These are phyloP conservation scores for Fusarium transvaalense DNA, from an alignment of 2,329 filamentous ascomycete species.

Conservation along the genomic window DNA sequence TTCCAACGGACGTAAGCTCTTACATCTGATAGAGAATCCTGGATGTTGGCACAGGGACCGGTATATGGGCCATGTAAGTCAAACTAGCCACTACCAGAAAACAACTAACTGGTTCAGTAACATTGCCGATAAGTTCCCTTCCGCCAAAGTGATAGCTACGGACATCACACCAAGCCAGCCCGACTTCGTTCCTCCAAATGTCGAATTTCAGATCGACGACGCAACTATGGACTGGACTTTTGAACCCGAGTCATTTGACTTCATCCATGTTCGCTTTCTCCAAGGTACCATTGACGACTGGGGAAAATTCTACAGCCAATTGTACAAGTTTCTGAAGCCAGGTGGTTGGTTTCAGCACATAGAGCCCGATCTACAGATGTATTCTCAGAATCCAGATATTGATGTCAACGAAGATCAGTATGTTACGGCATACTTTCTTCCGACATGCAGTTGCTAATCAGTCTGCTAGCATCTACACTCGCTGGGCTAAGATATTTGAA, in stretches of 20 bases:
- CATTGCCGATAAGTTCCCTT: conserved; percentile 42
- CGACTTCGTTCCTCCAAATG: conserved; percentile 52
- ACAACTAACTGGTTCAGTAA: conserved; percentile 11
- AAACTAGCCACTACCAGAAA: rapidly evolving
- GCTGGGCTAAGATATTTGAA: conserved; percentile 34
- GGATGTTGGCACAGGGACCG: conserved; percentile 42
- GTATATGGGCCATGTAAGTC: conserved; percentile 44
- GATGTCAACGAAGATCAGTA: conserved; percentile 37
- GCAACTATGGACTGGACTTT: conserved; percentile 59
- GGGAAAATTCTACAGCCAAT: conserved; percentile 39
- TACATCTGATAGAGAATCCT: conserved; percentile 19
- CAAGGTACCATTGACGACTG: conserved; percentile 50
- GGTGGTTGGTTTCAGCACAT: conserved; percentile 47
- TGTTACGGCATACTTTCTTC: rapidly evolving
- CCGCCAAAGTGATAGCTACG: conserved; percentile 38
- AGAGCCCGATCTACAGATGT: conserved; percentile 43
- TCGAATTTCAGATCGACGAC: conserved; percentile 55
- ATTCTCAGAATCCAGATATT: conserved; percentile 20
- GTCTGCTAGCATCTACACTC: conserved; percentile 23
- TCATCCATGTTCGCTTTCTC: conserved; percentile 51
- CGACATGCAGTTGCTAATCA: rapidly evolving
- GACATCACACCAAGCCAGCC: conserved; percentile 42
- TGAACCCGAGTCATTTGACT: conserved; percentile 48
- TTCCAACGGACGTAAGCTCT: not conserved
- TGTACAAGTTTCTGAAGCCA: conserved; percentile 40